These are phyloP conservation scores for Rutidosis leptorrhynchoides DNA, from an alignment of 129 eudicot genomes.

Conservation along the genomic window DNA sequence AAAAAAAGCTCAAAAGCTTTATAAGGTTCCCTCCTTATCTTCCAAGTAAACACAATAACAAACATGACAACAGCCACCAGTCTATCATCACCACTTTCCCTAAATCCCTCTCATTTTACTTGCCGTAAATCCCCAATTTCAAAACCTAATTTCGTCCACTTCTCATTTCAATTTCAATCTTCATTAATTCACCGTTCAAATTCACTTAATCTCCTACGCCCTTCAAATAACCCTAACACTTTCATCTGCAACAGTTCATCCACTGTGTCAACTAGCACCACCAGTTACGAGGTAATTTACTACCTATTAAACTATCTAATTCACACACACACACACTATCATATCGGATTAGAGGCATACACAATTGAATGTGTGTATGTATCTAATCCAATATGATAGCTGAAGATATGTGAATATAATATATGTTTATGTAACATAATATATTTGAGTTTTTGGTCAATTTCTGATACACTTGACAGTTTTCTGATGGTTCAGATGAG, in stretches of 20 bases:
- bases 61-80: slow-evolving; percentile 18
- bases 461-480: slow-evolving; percentile 56
- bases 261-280: slow-evolving; percentile 45
- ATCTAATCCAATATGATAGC: no score
- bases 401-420: no score
- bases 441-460: neutral
- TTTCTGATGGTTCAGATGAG: slow-evolving; percentile 74
- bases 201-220: slow-evolving; percentile 15
- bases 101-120: slow-evolving; percentile 18
- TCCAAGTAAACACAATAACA: slow-evolving; percentile 20
- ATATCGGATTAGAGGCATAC: neutral
- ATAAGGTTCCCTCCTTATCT: slow-evolving; percentile 28
- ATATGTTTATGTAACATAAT: neutral
- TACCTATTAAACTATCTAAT: neutral
- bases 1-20: neutral
- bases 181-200: slow-evolving; percentile 20
- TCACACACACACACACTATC: neutral
- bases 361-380: neutral
- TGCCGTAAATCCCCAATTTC: slow-evolving; percentile 23
- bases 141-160: slow-evolving; percentile 19
- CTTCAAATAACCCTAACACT: slow-evolving; percentile 27
- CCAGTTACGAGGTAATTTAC: slow-evolving; percentile 65
- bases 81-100: slow-evolving; percentile 34
- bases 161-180: slow-evolving; percentile 26
- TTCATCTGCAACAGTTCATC: slow-evolving; percentile 46